phyloP scores from a whole-genome alignment of 2,329 filamentous ascomycete species.

The Clarireedia hainanense region DNA sequence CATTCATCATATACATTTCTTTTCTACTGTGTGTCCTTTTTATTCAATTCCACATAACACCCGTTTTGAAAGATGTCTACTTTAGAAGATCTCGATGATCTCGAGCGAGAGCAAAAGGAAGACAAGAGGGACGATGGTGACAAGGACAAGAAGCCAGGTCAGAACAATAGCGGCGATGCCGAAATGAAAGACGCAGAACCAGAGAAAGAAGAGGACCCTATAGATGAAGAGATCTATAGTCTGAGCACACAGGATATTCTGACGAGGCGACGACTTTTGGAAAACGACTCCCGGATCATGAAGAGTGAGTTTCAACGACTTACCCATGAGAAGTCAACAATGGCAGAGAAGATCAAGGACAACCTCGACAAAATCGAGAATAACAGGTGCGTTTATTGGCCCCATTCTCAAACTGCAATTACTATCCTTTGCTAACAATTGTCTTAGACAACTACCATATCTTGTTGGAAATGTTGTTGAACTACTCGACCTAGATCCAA shows the following conservation, averaged over 20 bases:
- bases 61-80: slow-evolving; percentile 54
- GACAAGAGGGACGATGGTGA: slow-evolving; percentile 49
- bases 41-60: not conserved
- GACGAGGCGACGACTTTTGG: slow-evolving; percentile 81
- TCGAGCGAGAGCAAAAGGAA: slow-evolving; percentile 63
- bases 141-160: slow-evolving; percentile 46
- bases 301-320: slow-evolving; percentile 92
- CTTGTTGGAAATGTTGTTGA: slow-evolving; percentile 98
- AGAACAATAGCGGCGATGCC: slow-evolving; percentile 58
- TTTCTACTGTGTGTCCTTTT: not conserved
- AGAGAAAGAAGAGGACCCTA: slow-evolving; percentile 66
- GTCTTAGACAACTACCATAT: slow-evolving; percentile 81
- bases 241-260: slow-evolving; percentile 92
- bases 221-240: slow-evolving; percentile 89
- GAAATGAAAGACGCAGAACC: slow-evolving; percentile 85
- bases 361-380: slow-evolving; percentile 99
- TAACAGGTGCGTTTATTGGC: slow-evolving; percentile 63
- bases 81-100: slow-evolving; percentile 68
- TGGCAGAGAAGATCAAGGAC: slow-evolving; percentile 99
- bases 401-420: not conserved
- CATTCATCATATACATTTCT: slow-evolving; percentile 1
- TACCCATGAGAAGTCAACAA: slow-evolving; percentile 88
- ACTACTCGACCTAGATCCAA: slow-evolving; percentile 91
- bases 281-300: slow-evolving; percentile 98
- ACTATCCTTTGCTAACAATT: slow-evolving; percentile 6